Evolutionary conservation across 352 stramenopile species (phyloP).

Genomic region (Globisporangium orthogonon): DNA sequence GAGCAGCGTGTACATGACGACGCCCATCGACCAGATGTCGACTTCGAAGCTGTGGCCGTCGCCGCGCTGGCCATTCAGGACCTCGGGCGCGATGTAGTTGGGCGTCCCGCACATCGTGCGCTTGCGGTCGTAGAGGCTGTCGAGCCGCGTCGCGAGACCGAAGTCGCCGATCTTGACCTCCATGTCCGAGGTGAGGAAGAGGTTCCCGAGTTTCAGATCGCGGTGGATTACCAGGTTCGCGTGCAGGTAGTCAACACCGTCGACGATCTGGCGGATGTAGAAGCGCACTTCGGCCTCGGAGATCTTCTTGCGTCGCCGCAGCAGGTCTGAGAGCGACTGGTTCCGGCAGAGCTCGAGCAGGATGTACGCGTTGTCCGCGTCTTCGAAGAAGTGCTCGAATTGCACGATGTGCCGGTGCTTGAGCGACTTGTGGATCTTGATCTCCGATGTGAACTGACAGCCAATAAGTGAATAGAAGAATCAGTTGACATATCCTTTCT

Average conservation of each 20-base stretch:
- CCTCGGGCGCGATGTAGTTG: constrained; percentile 93
- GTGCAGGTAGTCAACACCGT: constrained; percentile 95
- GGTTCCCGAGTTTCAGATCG: constrained; percentile 97
- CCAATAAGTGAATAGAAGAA: not conserved
- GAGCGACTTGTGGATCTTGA: constrained; percentile 97
- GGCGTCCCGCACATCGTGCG: constrained; percentile 95
- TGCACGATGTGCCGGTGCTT: constrained; percentile 94
- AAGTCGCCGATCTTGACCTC: constrained; percentile 97
- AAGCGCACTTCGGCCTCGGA: constrained; percentile 93
- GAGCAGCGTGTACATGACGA: constrained; percentile 97
- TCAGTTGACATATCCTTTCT: not conserved
- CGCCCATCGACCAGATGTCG: constrained; percentile 96
- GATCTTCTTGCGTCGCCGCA: constrained; percentile 92
- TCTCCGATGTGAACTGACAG: constrained; percentile 89
- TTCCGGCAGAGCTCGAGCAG: constrained; percentile 97
- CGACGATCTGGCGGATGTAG: constrained; percentile 89
- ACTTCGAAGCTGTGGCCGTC: constrained; percentile 97
- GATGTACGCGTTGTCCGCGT: constrained; percentile 96
- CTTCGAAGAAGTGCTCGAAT: constrained; percentile 99
- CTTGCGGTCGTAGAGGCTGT: constrained; percentile 90
- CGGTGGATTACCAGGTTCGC: constrained; percentile 94
- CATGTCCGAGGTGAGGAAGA: constrained; percentile 95
- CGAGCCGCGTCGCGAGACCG: constrained; percentile 84
- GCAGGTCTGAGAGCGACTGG: constrained; percentile 94
- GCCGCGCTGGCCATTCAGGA: constrained; percentile 85